A percentile compares a stretch with the other conserved stretches of the same genome.
phyloP scores from a whole-genome alignment of 1,139 yeast species.

The Candida albicans region DNA sequence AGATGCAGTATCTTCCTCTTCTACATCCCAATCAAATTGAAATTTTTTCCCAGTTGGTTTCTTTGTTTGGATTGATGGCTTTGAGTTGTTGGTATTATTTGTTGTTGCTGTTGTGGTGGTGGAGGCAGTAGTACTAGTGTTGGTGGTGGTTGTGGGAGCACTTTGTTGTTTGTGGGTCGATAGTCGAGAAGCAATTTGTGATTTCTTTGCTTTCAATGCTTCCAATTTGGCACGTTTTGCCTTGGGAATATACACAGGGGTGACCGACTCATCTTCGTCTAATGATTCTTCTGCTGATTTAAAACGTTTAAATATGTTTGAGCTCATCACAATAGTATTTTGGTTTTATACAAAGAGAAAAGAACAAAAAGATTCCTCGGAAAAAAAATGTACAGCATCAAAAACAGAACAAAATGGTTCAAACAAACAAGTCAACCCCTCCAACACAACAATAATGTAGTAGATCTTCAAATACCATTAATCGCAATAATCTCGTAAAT shows the following conservation, averaged over 20 bases:
- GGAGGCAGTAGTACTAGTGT: too few species aligned
- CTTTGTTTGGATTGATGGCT: conserved; percentile 7
- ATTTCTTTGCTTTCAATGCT: conserved; percentile 14
- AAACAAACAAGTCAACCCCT: too few species aligned
- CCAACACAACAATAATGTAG: too few species aligned
- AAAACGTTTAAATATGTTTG: conserved; percentile 26
- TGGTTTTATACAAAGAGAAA: background rate
- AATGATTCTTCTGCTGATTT: conserved; percentile 47
- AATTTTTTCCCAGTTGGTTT: conserved; percentile 28
- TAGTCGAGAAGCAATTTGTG: conserved; percentile 4
- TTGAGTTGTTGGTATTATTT: conserved; percentile 2
- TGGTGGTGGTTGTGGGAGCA: background rate
- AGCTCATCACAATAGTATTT: too few species aligned
- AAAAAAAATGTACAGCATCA: background rate
- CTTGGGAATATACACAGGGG: conserved; percentile 51
- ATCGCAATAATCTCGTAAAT: too few species aligned
- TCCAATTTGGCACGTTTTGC: conserved; percentile 43
- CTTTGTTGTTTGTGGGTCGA: conserved; percentile 5
- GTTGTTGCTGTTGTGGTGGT: conserved; percentile 4
- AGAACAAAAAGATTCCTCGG: background rate
- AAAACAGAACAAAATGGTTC: too few species aligned
- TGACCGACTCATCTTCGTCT: conserved; percentile 19
- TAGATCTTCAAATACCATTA: too few species aligned
- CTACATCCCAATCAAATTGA: conserved; percentile 65
- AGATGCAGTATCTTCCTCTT: conserved; percentile 61